phyloP scores from a whole-genome alignment of 306 rosid genomes.

The Astragalus membranaceus region DNA sequence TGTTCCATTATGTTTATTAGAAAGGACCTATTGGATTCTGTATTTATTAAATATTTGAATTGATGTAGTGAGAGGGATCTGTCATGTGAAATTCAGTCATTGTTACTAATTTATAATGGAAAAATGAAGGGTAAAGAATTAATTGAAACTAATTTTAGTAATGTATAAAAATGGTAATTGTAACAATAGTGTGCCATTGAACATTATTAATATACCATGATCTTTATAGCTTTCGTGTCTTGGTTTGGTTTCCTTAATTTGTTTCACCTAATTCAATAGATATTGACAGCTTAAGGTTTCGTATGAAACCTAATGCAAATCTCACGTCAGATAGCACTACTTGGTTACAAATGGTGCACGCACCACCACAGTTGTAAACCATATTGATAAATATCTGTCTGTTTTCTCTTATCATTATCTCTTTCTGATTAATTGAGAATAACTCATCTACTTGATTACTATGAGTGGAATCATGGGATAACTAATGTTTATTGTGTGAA shows the following conservation, averaged over 20 bases:
- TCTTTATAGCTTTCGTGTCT: not conserved
- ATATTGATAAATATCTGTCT: not conserved
- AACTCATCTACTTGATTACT: not conserved
- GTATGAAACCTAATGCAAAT: not conserved
- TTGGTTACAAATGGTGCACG: slow-evolving; percentile 21
- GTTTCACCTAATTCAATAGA: slow-evolving; percentile 12
- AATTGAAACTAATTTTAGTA: not conserved
- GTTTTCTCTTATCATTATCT: not conserved
- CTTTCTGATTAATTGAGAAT: not conserved
- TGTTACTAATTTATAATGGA: not conserved
- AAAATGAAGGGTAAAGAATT: not conserved
- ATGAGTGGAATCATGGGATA: not conserved
- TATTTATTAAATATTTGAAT: not conserved
- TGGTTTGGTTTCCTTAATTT: not conserved
- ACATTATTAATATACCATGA: not conserved
- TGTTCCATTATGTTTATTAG: not conserved
- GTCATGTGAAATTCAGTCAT: not conserved
- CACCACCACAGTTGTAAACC: slow-evolving; percentile 21
- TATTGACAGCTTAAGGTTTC: slow-evolving; percentile 11
- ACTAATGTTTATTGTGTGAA: no score
- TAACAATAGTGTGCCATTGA: not conserved
- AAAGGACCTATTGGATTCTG: not conserved
- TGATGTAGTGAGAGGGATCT: not conserved
- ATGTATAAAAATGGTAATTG: not conserved
- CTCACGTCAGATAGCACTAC: not conserved